Base-by-base conservation (phyloP, 345 rosid species). In the Punica granatum region DNA sequence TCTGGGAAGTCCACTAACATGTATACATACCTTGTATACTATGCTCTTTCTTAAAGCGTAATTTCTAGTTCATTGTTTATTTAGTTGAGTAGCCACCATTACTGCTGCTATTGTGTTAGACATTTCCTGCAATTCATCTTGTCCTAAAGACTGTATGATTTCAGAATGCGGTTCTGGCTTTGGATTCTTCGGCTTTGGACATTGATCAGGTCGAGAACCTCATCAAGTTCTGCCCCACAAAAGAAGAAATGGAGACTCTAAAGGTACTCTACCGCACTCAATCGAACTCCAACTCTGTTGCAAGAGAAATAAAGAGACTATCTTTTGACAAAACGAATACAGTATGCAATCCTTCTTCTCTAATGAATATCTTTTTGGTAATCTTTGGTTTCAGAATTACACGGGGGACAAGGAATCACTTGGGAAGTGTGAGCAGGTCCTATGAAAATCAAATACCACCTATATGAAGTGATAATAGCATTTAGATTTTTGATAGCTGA, bases 131-230 rank as follows among this genome's bases (percentile, higher is more conserved):
- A n/a, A 34, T 48, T 7, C 26, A 44, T 46, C 33, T 46, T 19
- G 25, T 30, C 26, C 56, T 26, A 41, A 72, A 69, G 64, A 28
- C 49, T 67, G 26, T 34, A 28, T 69, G 59, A 60, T 73, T 15
- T 74, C 73, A 90, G 98, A 87, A 73, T 75, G 95, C 97, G 59
- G 87, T 93, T 79, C 81, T 93, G 73, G 95, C 91, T 76, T 82
- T 93, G 84, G 98, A 93, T 83, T 83, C 97, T 43, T 81, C 88
- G 53, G 82, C 84, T 70, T 78, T 93, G 69, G 98, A 93, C 68
- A 89, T 88, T 70, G 98, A 93, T 72, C 98, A 93, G 85, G 96
- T 93, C 71, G 98, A 93, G 79, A 93, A 93, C 79, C 97, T 93
- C 69, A 93, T 93, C 80, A 93, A 87, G 68, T 93, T 93, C 76